These are phyloP conservation scores for Phytophthora cajani DNA, from an alignment of 352 stramenopile species.

Conservation along the genomic window DNA sequence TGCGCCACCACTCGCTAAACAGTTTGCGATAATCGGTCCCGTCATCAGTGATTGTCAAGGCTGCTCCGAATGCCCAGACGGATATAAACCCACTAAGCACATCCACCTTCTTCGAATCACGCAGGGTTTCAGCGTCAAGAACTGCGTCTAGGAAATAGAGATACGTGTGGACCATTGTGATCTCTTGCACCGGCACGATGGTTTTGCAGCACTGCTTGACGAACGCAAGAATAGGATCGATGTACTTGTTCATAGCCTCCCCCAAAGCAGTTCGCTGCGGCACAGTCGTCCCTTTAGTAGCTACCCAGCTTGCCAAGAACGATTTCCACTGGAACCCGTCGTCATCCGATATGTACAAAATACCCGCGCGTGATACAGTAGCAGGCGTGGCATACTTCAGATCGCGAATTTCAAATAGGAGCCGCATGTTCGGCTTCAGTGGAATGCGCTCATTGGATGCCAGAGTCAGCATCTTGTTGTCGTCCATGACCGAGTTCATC, in stretches of 20 bases:
- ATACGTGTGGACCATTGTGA: constrained; percentile 91
- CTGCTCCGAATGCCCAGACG: constrained; percentile 93
- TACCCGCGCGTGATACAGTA: constrained; percentile 95
- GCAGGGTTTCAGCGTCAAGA: constrained; percentile 73
- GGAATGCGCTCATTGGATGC: constrained; percentile 97
- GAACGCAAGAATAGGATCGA: constrained; percentile 87
- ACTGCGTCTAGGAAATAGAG: constrained; percentile 92
- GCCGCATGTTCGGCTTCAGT: constrained; percentile 93
- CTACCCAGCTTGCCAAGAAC: constrained; percentile 93
- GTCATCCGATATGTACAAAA: constrained; percentile 94
- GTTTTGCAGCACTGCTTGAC: constrained; percentile 86
- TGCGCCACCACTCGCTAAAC: constrained; percentile 95
- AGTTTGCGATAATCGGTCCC: constrained; percentile 93
- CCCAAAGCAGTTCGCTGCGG: constrained; percentile 60
- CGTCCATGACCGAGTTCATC: constrained; percentile 93
- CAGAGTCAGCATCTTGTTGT: constrained; percentile 90
- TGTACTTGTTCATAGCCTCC: constrained; percentile 87
- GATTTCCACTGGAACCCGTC: constrained; percentile 93
- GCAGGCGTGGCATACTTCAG: constrained; percentile 95
- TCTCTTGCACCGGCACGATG: constrained; percentile 92
- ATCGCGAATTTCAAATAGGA: constrained; percentile 97
- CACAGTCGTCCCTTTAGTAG: constrained; percentile 65
- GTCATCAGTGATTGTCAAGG: constrained; percentile 91
- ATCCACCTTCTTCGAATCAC: constrained; percentile 73
- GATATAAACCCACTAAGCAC: constrained; percentile 93